Evolutionary conservation across 805 yeast genomes (phyloP), one percentile per base, ranked within the genome.

Genomic region (Grigorovia jiainica): DNA sequence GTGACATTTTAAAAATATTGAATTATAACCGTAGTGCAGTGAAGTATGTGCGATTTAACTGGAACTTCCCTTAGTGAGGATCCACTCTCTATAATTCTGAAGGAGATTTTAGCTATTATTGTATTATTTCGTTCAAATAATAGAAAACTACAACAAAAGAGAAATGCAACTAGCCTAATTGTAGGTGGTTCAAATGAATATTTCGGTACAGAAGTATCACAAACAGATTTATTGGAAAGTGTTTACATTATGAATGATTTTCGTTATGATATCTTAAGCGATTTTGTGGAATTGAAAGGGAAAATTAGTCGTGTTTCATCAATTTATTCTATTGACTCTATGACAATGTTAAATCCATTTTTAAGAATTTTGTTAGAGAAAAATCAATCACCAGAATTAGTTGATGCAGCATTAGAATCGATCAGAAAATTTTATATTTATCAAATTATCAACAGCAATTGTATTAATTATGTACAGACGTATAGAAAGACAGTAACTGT

Each of bases 81-180:
- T 60, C 84, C 92, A n/a, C 72, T 82, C 42, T 82, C 92, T 1
- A 76, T 90, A 50, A 82, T 86, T 49, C 78, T 87, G 47, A 83
- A 84, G 57, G 97, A 92, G 66, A 87, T 96, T 60, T 82, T 85
- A 54, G 72, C 80, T 43, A 74, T 92, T 41, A 77, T 89, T 16
- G 79, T 94, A n/a, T 87, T 92, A 17, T 86, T 92, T 92, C 72
- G 97, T 43, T 87, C 16, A 15, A 40, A 87, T 57, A 72, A 83
- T 47, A 76, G 87, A 56, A 77, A 82, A 47, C 82, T 82, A 50
- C 75, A 82, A 56, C 52, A 57, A 3, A 63, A 58, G 31, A 72
- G 81, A 7, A 33, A 35, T 17, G 86, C 87, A 2, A 90, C 87
- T 30, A 89, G 95, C 9, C 85, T 95, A 5, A 77, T 90, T 21